Conservation (phyloP, 768 basidiomycete species). For the Gautieria morchelliformis region DNA sequence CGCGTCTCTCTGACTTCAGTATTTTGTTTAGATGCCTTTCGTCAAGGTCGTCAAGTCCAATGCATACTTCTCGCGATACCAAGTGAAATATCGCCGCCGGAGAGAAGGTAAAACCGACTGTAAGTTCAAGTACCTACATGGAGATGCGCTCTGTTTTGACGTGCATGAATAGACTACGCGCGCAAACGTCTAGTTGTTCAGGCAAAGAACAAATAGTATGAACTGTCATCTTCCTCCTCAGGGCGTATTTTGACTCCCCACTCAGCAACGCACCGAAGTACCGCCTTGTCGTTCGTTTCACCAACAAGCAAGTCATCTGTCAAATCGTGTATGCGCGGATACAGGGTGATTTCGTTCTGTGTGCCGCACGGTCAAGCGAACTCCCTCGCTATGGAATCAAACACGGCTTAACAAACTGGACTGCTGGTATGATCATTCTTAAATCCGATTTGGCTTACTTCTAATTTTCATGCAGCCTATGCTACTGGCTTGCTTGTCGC, state of each 20-base stretch:
- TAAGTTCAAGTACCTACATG: conserved; percentile 28
- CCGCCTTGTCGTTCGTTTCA: conserved; percentile 97
- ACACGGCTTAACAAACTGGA: conserved; percentile 98
- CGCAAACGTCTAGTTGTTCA: conserved; percentile 94
- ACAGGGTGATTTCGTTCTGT: conserved; percentile 92
- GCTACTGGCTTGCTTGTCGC: conserved; percentile 94
- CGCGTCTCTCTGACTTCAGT: conserved; percentile 5
- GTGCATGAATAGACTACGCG: conserved; percentile 66
- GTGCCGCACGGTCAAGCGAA: conserved; percentile 81
- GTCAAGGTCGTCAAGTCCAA: conserved; percentile 94
- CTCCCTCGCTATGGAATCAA: conserved; percentile 94
- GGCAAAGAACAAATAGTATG: conserved; percentile 99
- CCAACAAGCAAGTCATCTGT: conserved; percentile 92
- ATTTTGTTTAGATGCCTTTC: conserved; percentile 72
- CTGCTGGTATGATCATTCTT: conserved; percentile 54
- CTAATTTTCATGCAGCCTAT: conserved; percentile 49
- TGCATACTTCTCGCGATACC: conserved; percentile 97
- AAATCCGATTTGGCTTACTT: neutral
- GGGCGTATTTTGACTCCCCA: neutral
- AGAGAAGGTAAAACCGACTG: conserved; percentile 99
- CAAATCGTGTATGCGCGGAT: conserved; percentile 96
- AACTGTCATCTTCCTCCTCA: conserved; percentile 5
- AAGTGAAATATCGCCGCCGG: conserved; percentile 96
- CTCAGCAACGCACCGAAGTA: conserved; percentile 90
- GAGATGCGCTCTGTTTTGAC: conserved; percentile 4